Base-by-base conservation (phyloP, 2,329 filamentous ascomycete genomes). In the Beauveria asiatica region DNA sequence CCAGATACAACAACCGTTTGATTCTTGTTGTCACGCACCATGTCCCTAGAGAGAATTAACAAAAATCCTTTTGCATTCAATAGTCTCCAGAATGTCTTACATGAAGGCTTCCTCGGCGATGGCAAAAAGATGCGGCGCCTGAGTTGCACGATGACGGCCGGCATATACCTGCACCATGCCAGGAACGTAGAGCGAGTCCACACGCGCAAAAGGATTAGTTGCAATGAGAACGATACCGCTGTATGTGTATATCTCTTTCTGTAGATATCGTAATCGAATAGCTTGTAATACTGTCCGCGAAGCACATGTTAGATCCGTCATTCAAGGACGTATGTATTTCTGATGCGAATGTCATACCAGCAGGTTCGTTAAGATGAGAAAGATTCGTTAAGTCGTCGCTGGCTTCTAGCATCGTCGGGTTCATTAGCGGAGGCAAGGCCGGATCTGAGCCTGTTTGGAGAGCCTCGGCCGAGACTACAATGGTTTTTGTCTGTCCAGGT, bases 141-240 rank as follows among this genome's bases (percentile, higher is more conserved):
- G 94, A 62, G 94, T 96, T 62, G 92, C 92, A 75, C 94, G 85
- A 75, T 97, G 92, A 76, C 93, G 97, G 70, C 94, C 94, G 60
- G 94, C 92, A 76, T 99, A 99, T 44, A 97, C 92, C 75, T 99
- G 94, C n/a, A 99, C 92, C 93, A 99, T 99, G 66, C 94, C 94
- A 19, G 93, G 92, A 11, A 99, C 94, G 75, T 99, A 99, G 70
- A 99, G 85, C 46, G 94, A 99, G 74, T 99, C 94, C 66, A 99
- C 92, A 65, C 94, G 85, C 58, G 95, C 94, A 70, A 99, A 99
- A 23, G 94, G 94, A 77, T 99, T 99, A 64, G 94, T 96, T 64
- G 94, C 94, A 78, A 99, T 99, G 67, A 99, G 82, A 65, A 99
- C 94, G 71, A 99, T 97, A 72, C 94, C 94, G 73, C 91, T 96